Evolutionary conservation across 2,329 filamentous ascomycete species (phyloP), one percentile per base, ranked within the genome.

Genomic region (Sarocladium kiliense): DNA sequence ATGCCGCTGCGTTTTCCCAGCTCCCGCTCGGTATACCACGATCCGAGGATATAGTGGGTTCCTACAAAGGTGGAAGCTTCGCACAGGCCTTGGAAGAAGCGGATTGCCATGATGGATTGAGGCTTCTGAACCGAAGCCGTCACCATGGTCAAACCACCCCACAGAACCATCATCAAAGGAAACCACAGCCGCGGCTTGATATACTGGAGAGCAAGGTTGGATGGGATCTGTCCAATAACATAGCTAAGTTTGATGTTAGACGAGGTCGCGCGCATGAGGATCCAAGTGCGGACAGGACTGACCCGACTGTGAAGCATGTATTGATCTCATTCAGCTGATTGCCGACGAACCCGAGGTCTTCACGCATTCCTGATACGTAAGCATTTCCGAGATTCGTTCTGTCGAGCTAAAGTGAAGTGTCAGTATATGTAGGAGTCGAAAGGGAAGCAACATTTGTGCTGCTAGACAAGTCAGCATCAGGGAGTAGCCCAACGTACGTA

Each of bases 101-200:
- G 71, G 18, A 73, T 68, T 3, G 63, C 70, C 66, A 71, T 71
- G 57, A 73, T 65, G 34, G 66, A 68, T 7, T 69, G 67, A 9
- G 58, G 73, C 1, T 58, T 71, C 19, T 70, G 63, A 47, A 66
- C 72, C 9, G 71, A 71, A 36, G 68, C 76, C 6, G 76, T 68
- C 26, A 72, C 72, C 80, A 87, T 85, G 2, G 85, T 88, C 25
- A 88, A 67, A 0, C 74, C 71, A 2, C 79, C 84, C 86, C 85
- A 88, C 56, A 81, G 63, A 19, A 85, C 56, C 78, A 86, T 85
- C 76, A 84, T 85, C 26, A 72, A 62, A 0, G 84, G 84, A 62
- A 85, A 85, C 72, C 81, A 87, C 58, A 81, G 73, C n/a, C 83
- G 75, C 2, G 84, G 85, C 51, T 77, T 77, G 57, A 88, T 64